Base-by-base conservation (phyloP, 495 filamentous ascomycete species). In the Neurospora africana region DNA sequence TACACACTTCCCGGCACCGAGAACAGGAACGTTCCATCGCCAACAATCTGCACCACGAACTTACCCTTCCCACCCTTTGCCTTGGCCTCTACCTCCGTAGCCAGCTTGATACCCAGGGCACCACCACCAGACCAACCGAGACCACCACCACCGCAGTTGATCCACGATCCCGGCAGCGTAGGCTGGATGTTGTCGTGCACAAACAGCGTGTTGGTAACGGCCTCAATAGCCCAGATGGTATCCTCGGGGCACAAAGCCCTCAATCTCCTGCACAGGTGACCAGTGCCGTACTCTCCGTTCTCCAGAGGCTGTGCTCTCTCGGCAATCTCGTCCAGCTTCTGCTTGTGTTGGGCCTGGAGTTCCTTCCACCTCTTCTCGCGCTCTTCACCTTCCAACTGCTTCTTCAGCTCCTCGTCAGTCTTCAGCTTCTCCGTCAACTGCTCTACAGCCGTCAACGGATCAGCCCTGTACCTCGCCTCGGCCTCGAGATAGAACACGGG, bases 101-200 rank as follows among this genome's bases (percentile, higher is more conserved):
- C 95, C 33, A 98, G 86, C 79, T 97, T 97, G 78, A 97, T 93
- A 19, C 95, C 95, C 4, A 97, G 81, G 3, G 92, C 89, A 71
- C 87, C 95, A 61, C 95, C 95, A 27, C 95, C 95, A n/a, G 91
- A 95, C 95, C 95, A 98, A 23, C 95, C 95, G 0, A 98, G 86
- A 4, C 95, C 95, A 41, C 95, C 95, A 39, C 94, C 95, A 17
- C 95, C 95, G 79, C 94, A 98, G 83, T 97, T 97, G 77, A 97
- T 90, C 90, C 93, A 95, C 9, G 89, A 90, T 6, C 94, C 92
- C 0, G 94, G 94, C 2, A 89, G 74, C 17, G 88, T 91, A 13
- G 90, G 89, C 77, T 88, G 87, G n/a, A 98, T 78, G 74, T 93
- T 90, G 75, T 98, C 93, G 27, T 93, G 89, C 17, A 96, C 92